Evolutionary conservation across 1,139 yeast genomes (phyloP).

Genomic region (Casaregolazyma lundiana): DNA sequence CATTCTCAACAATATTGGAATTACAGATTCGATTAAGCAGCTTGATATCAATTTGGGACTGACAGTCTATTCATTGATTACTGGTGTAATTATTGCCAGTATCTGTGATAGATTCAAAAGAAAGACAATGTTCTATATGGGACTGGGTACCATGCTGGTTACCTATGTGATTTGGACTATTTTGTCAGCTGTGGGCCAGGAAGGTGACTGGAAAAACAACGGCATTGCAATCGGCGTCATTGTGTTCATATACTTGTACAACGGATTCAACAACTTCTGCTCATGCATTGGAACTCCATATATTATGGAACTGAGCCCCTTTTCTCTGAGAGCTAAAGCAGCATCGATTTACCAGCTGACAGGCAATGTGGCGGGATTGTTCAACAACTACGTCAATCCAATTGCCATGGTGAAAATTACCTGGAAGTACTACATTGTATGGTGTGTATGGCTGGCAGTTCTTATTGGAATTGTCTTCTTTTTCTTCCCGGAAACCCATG

Average conservation of each 20-base stretch:
- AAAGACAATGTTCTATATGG: constrained; percentile 5
- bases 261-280: constrained; percentile 2
- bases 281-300: constrained; percentile 20
- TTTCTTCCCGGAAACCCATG: constrained; percentile 89
- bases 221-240: constrained; percentile 4
- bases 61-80: constrained; percentile 6
- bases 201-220: constrained; percentile 1
- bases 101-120: constrained; percentile 5
- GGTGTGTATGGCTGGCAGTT: constrained; percentile 21
- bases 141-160: not conserved
- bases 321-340: constrained; percentile 33
- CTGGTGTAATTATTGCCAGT: constrained; percentile 4
- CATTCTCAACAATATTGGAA: constrained; percentile 4
- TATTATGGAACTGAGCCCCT: constrained; percentile 36
- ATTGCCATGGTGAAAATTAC: constrained; percentile 24
- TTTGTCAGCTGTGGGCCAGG: constrained; percentile 1
- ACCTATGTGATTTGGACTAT: constrained; percentile 8
- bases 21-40: constrained; percentile 3
- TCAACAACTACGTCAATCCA: constrained; percentile 42
- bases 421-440: constrained; percentile 27
- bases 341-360: not conserved
- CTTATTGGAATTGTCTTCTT: constrained; percentile 51
- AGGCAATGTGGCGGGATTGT: constrained; percentile 36
- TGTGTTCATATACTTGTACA: not conserved
- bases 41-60: constrained; percentile 2